phyloP scores from a whole-genome alignment of 1,284 basidiomycete genomes.

The Ganoderma resinaceum region DNA sequence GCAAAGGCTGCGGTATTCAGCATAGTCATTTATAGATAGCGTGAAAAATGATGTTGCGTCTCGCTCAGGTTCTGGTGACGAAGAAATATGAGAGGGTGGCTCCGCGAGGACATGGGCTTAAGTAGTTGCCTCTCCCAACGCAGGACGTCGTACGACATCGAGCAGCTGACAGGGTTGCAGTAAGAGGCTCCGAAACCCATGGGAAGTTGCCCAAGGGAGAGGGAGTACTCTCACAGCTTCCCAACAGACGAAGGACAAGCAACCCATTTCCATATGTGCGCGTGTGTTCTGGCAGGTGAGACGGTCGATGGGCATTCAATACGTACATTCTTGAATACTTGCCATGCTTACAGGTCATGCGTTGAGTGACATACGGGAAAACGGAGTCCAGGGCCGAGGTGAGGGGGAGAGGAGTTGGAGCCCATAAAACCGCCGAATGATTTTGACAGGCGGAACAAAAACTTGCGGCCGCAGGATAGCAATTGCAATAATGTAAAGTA shows the following conservation, averaged over 20 bases:
- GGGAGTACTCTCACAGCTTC: not conserved
- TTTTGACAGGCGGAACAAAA: not conserved
- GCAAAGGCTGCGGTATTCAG: not conserved
- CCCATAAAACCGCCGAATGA: not conserved
- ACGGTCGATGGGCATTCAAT: not conserved
- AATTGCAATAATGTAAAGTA: slow-evolving; percentile 12
- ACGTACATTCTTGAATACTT: not conserved
- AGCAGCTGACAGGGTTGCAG: not conserved
- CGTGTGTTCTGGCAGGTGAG: not conserved
- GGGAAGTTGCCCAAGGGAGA: not conserved
- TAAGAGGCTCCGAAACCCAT: not conserved
- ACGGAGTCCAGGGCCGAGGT: not conserved
- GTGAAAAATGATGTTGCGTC: not conserved
- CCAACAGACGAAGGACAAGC: not conserved
- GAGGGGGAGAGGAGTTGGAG: not conserved
- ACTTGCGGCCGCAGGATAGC: slow-evolving; percentile 13
- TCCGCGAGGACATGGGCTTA: not conserved
- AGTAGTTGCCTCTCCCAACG: not conserved
- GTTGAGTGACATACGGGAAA: not conserved
- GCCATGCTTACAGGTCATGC: not conserved
- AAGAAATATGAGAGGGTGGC: not conserved
- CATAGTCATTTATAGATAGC: not conserved
- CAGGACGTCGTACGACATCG: not conserved
- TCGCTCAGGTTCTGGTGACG: not conserved
- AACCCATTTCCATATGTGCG: not conserved